phyloP scores from a whole-genome alignment of 176 grass and related monocot genomes.

The Luzula sylvatica region DNA sequence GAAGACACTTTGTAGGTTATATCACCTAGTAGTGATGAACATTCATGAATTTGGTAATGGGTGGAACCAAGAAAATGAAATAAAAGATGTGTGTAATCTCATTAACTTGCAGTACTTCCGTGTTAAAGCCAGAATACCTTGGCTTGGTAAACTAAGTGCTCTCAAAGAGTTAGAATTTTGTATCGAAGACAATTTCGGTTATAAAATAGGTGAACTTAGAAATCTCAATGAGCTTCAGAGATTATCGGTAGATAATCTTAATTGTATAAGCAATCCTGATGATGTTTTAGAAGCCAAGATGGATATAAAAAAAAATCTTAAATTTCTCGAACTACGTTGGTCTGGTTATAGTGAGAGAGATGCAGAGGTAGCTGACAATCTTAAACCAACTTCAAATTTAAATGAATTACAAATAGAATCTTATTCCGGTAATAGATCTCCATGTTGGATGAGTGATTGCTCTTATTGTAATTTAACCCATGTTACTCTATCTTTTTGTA shows the following conservation, averaged over 20 bases:
- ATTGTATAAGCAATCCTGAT: constrained; percentile 1
- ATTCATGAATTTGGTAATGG: neutral
- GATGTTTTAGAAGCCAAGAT: constrained; percentile 15
- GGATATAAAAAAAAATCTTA: constrained; percentile 15
- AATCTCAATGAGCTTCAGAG: constrained; percentile 12
- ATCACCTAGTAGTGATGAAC: constrained; percentile 10
- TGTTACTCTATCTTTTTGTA: constrained; percentile 9
- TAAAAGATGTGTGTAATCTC: neutral
- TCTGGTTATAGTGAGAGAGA: neutral
- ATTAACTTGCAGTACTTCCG: neutral
- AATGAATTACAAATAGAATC: neutral
- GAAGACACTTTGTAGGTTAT: neutral
- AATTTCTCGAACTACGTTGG: constrained; percentile 16
- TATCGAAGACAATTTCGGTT: neutral
- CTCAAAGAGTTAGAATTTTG: constrained; percentile 8
- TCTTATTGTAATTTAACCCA: constrained; percentile 9
- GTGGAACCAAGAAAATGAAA: neutral
- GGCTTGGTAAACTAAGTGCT: neutral
- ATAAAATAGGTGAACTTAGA: constrained; percentile 7
- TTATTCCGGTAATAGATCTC: constrained; percentile 23
- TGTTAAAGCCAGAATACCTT: neutral
- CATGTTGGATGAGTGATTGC: constrained; percentile 18
- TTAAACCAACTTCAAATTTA: constrained; percentile 19
- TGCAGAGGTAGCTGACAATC: constrained; percentile 12
- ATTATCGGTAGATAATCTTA: neutral